Base-by-base conservation (phyloP, 768 basidiomycete species). In the Gyrodon lividus region DNA sequence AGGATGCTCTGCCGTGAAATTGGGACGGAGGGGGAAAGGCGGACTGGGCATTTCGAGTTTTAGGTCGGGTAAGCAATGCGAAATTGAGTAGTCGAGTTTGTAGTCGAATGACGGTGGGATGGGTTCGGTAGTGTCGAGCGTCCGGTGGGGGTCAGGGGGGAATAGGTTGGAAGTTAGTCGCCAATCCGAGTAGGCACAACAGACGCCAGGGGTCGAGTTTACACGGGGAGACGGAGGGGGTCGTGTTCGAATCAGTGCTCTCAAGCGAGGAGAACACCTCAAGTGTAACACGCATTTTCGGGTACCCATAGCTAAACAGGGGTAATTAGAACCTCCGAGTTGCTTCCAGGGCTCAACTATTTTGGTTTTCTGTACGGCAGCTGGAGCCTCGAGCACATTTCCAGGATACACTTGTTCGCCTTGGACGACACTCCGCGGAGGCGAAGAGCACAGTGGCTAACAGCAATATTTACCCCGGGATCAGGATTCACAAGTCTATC, bases 1-100 rank as follows among this genome's bases (percentile, higher is more conserved):
- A 4, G 70, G 68, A 26, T 65, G 46, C 2, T 61, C 60, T 20
- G 63, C 61, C 39, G 43, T 23, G 14, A 75, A 70, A 6, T 70
- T 54, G 5, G 74, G 75, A 7, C 17, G 34, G 4, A 70, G 42
- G n/a, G 35, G 12, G 10, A 24, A 23, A 3, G 46, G 48, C 0
- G 54, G 40, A 34, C 48, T 46, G 45, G 40, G 1, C 50, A 64
- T 57, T 46, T 49, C 24, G 19, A 3, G 37, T 14, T 17, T 38
- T 8, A 16, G 9, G 3, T 37, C 35, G 5, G 39, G 43, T 24
- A 33, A 13, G 42, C 22, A 50, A 24, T 28, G 14, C 12, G 47
- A 54, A 30, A 52, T 20, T 26, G 61, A 10, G 35, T 34, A 51
- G 28, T 59, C 46, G 46, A 41, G 12, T 26, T 57, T 6, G 35